phyloP scores from a whole-genome alignment of 2,329 filamentous ascomycete species.

The Cytospora paraplurivora region DNA sequence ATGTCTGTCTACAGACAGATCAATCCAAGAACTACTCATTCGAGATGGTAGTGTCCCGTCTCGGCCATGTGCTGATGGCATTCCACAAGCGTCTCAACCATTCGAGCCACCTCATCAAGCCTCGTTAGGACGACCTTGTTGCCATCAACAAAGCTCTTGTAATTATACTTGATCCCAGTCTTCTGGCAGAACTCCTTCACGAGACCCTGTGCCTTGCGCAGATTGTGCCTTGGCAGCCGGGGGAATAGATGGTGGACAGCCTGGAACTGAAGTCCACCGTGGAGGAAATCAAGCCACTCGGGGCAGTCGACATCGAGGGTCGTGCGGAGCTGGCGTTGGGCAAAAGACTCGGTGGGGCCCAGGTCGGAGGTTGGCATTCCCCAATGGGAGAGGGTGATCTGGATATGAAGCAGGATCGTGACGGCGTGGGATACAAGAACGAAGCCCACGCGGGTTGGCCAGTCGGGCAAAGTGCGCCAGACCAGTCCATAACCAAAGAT shows the following conservation, averaged over 20 bases:
- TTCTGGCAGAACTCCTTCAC: slow-evolving; percentile 60
- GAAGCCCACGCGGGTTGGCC: slow-evolving; percentile 59
- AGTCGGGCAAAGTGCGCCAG: slow-evolving; percentile 61
- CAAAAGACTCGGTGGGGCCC: slow-evolving; percentile 65
- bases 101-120: slow-evolving; percentile 61
- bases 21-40: not conserved
- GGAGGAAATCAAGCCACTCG: slow-evolving; percentile 70
- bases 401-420: slow-evolving; percentile 69
- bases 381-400: slow-evolving; percentile 73
- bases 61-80: slow-evolving; percentile 56
- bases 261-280: slow-evolving; percentile 74
- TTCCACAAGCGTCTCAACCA: slow-evolving; percentile 60
- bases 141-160: slow-evolving; percentile 25
- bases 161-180: slow-evolving; percentile 24
- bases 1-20: not conserved
- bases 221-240: slow-evolving; percentile 68
- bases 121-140: slow-evolving; percentile 40
- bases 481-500: slow-evolving; percentile 68
- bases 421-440: slow-evolving; percentile 65
- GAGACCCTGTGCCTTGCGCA: slow-evolving; percentile 60
- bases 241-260: slow-evolving; percentile 72
- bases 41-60: slow-evolving; percentile 38
- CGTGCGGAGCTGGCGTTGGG: slow-evolving; percentile 69
- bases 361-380: slow-evolving; percentile 70
- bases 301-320: slow-evolving; percentile 77